These are phyloP conservation scores for Paramyrothecium roridum DNA, from an alignment of 2,329 filamentous ascomycete genomes.

Conservation along the genomic window DNA sequence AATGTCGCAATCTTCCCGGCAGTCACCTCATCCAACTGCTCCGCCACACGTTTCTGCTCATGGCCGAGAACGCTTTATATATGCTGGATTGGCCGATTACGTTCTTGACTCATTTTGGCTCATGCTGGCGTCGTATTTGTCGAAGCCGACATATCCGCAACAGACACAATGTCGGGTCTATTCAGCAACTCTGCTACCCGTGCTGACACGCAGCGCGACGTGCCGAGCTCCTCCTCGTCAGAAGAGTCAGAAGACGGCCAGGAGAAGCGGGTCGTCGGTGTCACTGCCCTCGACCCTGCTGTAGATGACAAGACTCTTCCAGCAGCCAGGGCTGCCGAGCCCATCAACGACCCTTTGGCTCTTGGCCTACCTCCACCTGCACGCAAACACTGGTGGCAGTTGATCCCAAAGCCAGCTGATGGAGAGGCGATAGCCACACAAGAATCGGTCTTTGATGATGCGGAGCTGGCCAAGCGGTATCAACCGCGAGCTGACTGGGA, in stretches of 20 bases:
- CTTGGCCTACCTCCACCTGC: background rate
- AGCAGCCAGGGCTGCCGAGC: background rate
- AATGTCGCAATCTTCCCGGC: background rate
- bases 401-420: background rate
- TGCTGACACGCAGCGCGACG: background rate
- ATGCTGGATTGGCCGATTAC: background rate
- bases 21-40: background rate
- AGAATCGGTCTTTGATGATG: slow-evolving; percentile 43
- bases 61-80: background rate
- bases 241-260: background rate
- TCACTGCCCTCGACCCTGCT: background rate
- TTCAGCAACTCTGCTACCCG: background rate
- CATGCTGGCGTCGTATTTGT: background rate
- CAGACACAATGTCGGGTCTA: background rate
- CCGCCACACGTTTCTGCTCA: background rate
- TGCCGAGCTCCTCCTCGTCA: background rate
- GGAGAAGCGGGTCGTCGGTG: background rate
- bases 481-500: slow-evolving; percentile 29
- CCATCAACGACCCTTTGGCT: background rate
- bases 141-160: too few species aligned
- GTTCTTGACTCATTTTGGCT: background rate
- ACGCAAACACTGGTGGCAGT: background rate
- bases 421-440: slow-evolving; percentile 29
- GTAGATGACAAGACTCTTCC: background rate
- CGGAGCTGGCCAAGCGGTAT: slow-evolving; percentile 33